phyloP scores from a whole-genome alignment of 495 filamentous ascomycete genomes.

The Talaromyces proteolyticus region DNA sequence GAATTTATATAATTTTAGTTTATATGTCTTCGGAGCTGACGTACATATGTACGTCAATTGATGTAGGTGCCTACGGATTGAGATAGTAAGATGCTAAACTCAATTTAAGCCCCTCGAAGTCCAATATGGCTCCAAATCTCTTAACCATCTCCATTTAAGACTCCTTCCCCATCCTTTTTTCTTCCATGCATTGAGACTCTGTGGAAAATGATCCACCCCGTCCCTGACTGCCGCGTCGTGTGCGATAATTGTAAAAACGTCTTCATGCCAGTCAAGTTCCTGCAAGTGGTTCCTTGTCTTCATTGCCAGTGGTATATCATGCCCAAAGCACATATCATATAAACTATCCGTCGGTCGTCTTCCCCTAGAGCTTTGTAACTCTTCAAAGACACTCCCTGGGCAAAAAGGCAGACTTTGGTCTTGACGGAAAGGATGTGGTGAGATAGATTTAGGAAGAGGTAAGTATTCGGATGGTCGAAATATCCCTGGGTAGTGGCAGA shows the following conservation, averaged over 20 bases:
- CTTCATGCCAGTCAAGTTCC: slow-evolving; percentile 42
- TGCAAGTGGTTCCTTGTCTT: slow-evolving; percentile 36
- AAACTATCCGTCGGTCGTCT: background rate
- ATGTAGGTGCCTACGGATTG: no score
- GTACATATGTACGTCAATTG: no score
- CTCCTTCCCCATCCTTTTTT: slow-evolving; percentile 35
- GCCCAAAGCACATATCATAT: background rate
- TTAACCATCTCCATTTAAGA: background rate
- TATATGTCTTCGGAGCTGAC: no score
- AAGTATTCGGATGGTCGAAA: background rate
- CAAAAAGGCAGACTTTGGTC: background rate
- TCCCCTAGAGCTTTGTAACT: background rate
- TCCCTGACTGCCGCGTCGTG: slow-evolving; percentile 43
- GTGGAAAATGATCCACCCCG: slow-evolving; percentile 44
- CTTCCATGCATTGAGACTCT: slow-evolving; percentile 42
- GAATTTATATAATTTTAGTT: no score
- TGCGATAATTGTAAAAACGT: slow-evolving; percentile 46
- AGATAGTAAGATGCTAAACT: no score
- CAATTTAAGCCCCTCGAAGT: no score
- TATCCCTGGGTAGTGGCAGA: background rate
- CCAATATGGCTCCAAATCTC: background rate
- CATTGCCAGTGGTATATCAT: slow-evolving; percentile 9
- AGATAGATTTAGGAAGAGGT: background rate
- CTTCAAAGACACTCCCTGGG: background rate
- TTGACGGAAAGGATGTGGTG: background rate